These are phyloP conservation scores for Populus trichocarpa DNA, from an alignment of 441 rosid genomes.

Conservation along the genomic window DNA sequence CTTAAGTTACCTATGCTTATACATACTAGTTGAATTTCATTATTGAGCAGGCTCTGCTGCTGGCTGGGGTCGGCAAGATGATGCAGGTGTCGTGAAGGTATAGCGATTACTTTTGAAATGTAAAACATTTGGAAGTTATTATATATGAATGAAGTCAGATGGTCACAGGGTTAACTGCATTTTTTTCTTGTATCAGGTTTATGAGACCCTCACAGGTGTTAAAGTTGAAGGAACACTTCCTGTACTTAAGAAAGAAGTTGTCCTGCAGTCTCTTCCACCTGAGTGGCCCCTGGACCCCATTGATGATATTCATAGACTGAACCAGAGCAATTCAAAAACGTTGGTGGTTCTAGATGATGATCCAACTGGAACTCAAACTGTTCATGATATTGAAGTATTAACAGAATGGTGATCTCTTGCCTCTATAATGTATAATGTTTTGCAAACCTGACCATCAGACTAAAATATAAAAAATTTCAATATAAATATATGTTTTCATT, in stretches of 20 bases:
- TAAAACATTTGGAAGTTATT: neutral
- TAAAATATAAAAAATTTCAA: neutral
- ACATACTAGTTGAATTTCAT: conserved; percentile 12
- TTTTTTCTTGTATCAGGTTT: conserved; percentile 50
- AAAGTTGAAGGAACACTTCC: conserved; percentile 87
- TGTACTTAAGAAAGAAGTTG: conserved; percentile 59
- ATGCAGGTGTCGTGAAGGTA: conserved; percentile 97
- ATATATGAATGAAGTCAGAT: conserved; percentile 1
- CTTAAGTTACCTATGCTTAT: conserved; percentile 1
- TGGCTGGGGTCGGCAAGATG: conserved; percentile 96
- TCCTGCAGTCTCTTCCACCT: conserved; percentile 72
- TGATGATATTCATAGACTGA: conserved; percentile 59
- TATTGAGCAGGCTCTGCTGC: conserved; percentile 81
- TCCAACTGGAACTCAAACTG: conserved; percentile 99
- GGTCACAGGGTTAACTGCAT: conserved; percentile 9
- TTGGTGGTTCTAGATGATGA: conserved; percentile 97
- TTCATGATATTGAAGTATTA: conserved; percentile 91
- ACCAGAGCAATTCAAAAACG: conserved; percentile 59
- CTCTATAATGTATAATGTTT: conserved; percentile 4
- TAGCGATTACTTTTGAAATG: neutral
- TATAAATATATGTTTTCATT: neutral
- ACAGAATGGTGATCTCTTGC: conserved; percentile 78
- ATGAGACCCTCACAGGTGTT: conserved; percentile 80
- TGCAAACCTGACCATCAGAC: neutral
- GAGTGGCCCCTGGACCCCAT: conserved; percentile 87